These are phyloP conservation scores for Thyridium curvatum DNA, from an alignment of 2,329 filamentous ascomycete genomes.

Conservation along the genomic window DNA sequence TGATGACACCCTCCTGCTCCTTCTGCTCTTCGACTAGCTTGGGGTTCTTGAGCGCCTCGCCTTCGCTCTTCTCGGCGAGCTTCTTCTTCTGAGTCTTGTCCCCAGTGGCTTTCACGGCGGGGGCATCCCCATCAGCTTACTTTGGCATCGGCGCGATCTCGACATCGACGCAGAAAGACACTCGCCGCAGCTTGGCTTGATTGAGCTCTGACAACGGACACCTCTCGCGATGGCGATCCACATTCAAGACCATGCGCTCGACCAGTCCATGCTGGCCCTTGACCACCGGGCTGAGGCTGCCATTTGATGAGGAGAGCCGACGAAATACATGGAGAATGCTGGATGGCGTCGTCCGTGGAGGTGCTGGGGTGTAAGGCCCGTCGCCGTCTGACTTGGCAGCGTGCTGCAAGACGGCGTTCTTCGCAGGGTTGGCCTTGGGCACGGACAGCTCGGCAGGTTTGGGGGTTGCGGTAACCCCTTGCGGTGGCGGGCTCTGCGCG, in stretches of 20 bases:
- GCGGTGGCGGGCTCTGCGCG: constrained; percentile 18
- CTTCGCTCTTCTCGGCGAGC: constrained; percentile 64
- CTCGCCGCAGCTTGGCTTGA: constrained; percentile 73
- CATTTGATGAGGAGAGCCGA: constrained; percentile 66
- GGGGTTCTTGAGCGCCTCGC: constrained; percentile 64
- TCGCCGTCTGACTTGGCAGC: constrained; percentile 50
- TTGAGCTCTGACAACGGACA: constrained; percentile 76
- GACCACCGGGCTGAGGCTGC: constrained; percentile 36
- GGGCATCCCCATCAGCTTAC: constrained; percentile 58
- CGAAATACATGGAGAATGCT: constrained; percentile 80
- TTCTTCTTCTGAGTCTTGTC: constrained; percentile 58
- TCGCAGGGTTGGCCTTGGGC: constrained; percentile 42
- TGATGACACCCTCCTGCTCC: constrained; percentile 30
- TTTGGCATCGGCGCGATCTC: constrained; percentile 87
- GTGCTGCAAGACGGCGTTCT: constrained; percentile 55
- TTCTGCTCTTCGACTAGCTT: constrained; percentile 54
- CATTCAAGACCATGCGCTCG: constrained; percentile 75
- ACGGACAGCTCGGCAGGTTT: constrained; percentile 36
- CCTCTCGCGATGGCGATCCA: constrained; percentile 72
- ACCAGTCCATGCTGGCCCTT: constrained; percentile 62
- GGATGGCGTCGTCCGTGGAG: constrained; percentile 60
- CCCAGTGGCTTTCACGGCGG: constrained; percentile 29
- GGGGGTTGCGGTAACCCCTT: constrained; percentile 19
- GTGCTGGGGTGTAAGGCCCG: constrained; percentile 66
- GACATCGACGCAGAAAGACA: constrained; percentile 94